phyloP scores from a whole-genome alignment of 345 rosid genomes.

The Hevea brasiliensis region DNA sequence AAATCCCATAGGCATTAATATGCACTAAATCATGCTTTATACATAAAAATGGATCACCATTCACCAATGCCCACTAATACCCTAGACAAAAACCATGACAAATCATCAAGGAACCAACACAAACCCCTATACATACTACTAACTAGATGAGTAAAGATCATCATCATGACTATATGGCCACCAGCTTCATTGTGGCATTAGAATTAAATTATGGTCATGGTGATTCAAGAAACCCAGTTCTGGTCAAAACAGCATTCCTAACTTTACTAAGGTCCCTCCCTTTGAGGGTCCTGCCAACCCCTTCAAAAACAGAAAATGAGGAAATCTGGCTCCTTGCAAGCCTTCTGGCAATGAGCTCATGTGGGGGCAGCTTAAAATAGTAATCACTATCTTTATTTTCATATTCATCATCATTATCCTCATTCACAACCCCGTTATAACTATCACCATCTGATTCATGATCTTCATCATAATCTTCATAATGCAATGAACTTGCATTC shows the following conservation, averaged over 20 bases:
- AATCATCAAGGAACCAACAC: neutral
- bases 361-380: slow-evolving; percentile 55
- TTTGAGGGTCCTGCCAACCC: slow-evolving; percentile 78
- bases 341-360: slow-evolving; percentile 64
- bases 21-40: neutral
- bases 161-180: neutral
- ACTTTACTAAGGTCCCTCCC: slow-evolving; percentile 79
- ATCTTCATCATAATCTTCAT: slow-evolving; percentile 4
- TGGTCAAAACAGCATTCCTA: slow-evolving; percentile 71
- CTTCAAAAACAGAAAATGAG: slow-evolving; percentile 75
- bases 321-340: slow-evolving; percentile 62
- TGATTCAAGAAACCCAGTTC: slow-evolving; percentile 81
- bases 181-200: neutral
- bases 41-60: neutral
- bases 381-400: slow-evolving; percentile 29
- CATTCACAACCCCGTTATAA: slow-evolving; percentile 1
- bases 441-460: slow-evolving; percentile 7
- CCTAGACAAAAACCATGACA: neutral
- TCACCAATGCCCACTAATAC: neutral
- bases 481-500: slow-evolving; percentile 16
- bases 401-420: slow-evolving; percentile 7
- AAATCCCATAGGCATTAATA: neutral
- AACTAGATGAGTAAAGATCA: neutral
- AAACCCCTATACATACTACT: neutral
- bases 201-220: neutral